These are phyloP conservation scores for Paraconiothyrium sp. DNA, from an alignment of 2,329 filamentous ascomycete genomes.

Conservation along the genomic window DNA sequence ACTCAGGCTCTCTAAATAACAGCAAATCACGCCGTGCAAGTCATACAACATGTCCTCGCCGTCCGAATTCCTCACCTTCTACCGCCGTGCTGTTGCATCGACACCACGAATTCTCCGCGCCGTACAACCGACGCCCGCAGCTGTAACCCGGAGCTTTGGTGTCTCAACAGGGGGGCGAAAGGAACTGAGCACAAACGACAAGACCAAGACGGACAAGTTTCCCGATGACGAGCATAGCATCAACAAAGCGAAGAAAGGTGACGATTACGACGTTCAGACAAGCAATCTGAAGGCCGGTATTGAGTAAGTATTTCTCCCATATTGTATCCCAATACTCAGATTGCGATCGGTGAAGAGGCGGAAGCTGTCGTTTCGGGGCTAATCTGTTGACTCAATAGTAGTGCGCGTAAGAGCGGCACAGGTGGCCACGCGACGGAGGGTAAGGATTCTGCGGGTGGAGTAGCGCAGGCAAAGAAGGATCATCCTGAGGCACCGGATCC, in stretches of 20 bases:
- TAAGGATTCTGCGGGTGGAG: conserved; percentile 49
- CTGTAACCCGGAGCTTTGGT: conserved; percentile 22
- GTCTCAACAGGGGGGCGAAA: conserved; percentile 13
- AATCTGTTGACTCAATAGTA: conserved; percentile 19
- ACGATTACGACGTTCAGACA: conserved; percentile 47
- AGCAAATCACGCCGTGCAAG: not conserved
- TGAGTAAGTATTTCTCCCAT: conserved; percentile 39
- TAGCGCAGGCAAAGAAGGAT: conserved; percentile 56
- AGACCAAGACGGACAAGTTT: conserved; percentile 34
- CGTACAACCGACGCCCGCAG: conserved; percentile 13
- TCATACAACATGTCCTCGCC: conserved; percentile 37
- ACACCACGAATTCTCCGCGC: conserved; percentile 12
- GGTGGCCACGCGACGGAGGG: conserved; percentile 54
- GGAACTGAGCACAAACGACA: conserved; percentile 30
- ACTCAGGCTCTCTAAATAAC: not conserved
- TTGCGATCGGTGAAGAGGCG: not conserved
- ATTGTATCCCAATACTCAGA: not conserved
- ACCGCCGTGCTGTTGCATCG: conserved; percentile 36
- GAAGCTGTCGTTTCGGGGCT: not conserved
- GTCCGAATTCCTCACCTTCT: conserved; percentile 52
- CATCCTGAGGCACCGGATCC: conserved; percentile 58
- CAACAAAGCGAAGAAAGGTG: conserved; percentile 42
- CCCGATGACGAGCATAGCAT: conserved; percentile 41
- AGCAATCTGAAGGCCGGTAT: conserved; percentile 40
- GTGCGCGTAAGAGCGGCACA: conserved; percentile 36